Evolutionary conservation across 345 rosid species (phyloP).

Genomic region (Lenwebbia sp.): DNA sequence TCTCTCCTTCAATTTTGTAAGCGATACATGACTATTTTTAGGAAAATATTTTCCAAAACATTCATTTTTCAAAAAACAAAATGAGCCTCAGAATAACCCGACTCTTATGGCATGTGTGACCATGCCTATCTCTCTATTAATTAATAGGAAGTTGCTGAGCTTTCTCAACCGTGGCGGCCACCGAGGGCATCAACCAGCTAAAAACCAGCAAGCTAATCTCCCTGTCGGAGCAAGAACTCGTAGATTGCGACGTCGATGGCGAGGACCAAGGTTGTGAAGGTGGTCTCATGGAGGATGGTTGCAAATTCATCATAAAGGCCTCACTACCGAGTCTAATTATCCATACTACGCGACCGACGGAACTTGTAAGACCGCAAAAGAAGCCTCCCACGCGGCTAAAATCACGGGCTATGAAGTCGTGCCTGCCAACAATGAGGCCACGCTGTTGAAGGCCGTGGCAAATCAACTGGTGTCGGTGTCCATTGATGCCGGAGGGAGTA

Average conservation of each 20-base stretch:
- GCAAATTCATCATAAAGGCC: slow-evolving; percentile 15
- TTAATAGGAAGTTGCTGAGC: slow-evolving; percentile 15
- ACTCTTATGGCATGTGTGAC: neutral
- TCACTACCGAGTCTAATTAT: slow-evolving; percentile 14
- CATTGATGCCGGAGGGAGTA: slow-evolving; percentile 5
- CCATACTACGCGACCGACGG: slow-evolving; percentile 6
- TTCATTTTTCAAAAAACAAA: too few relatives aligned
- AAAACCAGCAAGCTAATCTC: slow-evolving; percentile 2
- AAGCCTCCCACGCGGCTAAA: neutral
- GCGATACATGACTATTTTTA: too few relatives aligned
- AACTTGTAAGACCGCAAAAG: slow-evolving; percentile 5
- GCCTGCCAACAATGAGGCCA: slow-evolving; percentile 3
- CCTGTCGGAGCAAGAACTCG: slow-evolving; percentile 18
- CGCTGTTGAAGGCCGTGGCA: slow-evolving; percentile 10
- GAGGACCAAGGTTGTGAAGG: slow-evolving; percentile 18
- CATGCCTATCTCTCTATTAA: neutral
- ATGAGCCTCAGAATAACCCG: neutral
- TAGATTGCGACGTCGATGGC: slow-evolving; percentile 15
- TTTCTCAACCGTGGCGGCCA: slow-evolving; percentile 11
- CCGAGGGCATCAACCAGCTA: slow-evolving; percentile 2
- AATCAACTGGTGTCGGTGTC: slow-evolving; percentile 9
- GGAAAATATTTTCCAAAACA: too few relatives aligned
- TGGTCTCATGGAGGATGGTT: slow-evolving; percentile 20
- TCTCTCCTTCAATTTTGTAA: too few relatives aligned
- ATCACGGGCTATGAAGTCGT: slow-evolving; percentile 11